phyloP scores from a whole-genome alignment of 495 filamentous ascomycete species.

The Filosporella fistucella region DNA sequence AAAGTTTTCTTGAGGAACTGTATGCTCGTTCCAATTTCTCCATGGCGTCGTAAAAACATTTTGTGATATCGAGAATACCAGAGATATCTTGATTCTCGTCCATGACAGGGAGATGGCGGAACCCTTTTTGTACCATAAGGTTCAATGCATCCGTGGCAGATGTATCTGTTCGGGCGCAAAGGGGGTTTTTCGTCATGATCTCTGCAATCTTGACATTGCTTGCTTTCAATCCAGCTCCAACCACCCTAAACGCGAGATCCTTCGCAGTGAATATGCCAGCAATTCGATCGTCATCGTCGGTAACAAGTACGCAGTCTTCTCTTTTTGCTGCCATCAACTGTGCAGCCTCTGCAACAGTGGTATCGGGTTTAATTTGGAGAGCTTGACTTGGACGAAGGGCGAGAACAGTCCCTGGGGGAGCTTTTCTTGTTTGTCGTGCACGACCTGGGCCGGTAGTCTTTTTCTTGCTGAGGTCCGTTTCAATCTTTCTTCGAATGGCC shows the following conservation, averaged over 20 bases:
- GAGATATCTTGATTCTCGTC: conserved; percentile 99
- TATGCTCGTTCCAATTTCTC: conserved; percentile 98
- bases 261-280: conserved; percentile 99
- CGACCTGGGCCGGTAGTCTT: conserved; percentile 69
- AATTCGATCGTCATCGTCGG: conserved; percentile 96
- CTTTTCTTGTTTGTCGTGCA: conserved; percentile 81
- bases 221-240: conserved; percentile 89
- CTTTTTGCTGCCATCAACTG: conserved; percentile 99
- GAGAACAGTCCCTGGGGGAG: conserved; percentile 92
- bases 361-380: conserved; percentile 94
- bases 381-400: conserved; percentile 92
- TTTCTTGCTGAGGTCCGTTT: conserved; percentile 97
- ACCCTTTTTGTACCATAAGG: conserved; percentile 96
- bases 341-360: conserved; percentile 91
- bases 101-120: conserved; percentile 97
- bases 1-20: conserved; percentile 90
- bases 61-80: conserved; percentile 96
- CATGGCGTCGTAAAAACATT: conserved; percentile 99
- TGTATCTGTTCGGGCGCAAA: conserved; percentile 95
- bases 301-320: conserved; percentile 98
- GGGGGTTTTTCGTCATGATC: conserved; percentile 99
- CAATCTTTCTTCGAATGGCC: conserved; percentile 96
- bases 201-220: conserved; percentile 87
- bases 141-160: conserved; percentile 97
- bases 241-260: conserved; percentile 95